Percentiles rank a stretch among this genome's conserved stretches.
Evolutionary conservation across 257 asterid species (phyloP).

Genomic region (Datura wrightii): DNA sequence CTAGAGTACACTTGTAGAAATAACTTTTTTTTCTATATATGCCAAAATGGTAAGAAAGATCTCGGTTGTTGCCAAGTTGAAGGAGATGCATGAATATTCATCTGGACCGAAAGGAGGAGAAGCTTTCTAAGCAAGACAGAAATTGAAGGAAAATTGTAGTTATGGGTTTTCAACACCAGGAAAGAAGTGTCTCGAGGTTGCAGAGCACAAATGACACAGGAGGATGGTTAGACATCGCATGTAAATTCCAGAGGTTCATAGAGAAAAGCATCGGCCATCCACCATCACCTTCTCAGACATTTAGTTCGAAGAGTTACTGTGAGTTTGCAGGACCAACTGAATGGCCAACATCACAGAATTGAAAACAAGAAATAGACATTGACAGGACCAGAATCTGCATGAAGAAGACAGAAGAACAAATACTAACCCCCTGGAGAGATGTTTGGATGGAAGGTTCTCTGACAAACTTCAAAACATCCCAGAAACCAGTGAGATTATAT

Average conservation of each 20-base stretch:
- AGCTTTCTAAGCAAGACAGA: neutral
- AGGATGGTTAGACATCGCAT: neutral
- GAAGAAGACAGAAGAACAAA: neutral
- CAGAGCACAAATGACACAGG: neutral
- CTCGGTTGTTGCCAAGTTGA: neutral
- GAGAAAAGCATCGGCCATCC: neutral
- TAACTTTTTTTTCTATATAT: neutral
- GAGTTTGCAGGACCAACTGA: neutral
- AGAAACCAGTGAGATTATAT: neutral
- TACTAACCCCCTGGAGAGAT: neutral
- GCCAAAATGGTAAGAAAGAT: neutral
- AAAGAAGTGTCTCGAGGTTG: neutral
- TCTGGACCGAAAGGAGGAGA: neutral
- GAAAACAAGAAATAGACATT: neutral
- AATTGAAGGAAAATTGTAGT: neutral
- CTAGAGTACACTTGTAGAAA: neutral
- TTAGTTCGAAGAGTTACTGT: neutral
- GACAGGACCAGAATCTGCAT: neutral
- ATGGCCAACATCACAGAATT: neutral
- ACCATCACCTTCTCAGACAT: neutral
- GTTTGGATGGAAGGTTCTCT: neutral
- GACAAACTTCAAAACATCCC: neutral
- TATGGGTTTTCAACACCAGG: neutral
- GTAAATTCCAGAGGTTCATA: neutral
- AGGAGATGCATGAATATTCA: neutral